These are phyloP conservation scores for Cercospora nicotianae DNA, from an alignment of 2,329 filamentous ascomycete genomes.

Conservation along the genomic window DNA sequence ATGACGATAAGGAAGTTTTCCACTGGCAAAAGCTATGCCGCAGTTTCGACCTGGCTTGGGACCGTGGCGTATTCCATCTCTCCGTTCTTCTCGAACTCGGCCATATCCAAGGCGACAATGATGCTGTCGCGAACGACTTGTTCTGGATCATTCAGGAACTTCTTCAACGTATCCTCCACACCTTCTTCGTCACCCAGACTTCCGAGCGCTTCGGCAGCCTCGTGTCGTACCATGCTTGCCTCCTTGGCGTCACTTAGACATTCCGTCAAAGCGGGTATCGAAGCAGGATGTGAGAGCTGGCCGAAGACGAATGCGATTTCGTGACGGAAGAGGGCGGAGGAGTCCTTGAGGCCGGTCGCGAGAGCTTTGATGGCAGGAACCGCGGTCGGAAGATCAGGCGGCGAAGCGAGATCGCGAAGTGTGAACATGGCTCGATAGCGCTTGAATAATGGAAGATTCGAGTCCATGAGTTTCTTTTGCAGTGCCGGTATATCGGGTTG, in stretches of 20 bases:
- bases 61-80: conserved; percentile 90
- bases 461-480: conserved; percentile 75
- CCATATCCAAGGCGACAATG: conserved; percentile 95
- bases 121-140: conserved; percentile 93
- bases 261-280: conserved; percentile 81
- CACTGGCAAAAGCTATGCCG: conserved; percentile 19
- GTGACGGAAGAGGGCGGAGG: conserved; percentile 91
- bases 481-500: conserved; percentile 70
- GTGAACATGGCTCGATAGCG: conserved; percentile 98
- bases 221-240: conserved; percentile 94
- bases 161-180: conserved; percentile 80
- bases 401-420: conserved; percentile 89
- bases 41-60: conserved; percentile 48
- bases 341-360: conserved; percentile 79
- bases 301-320: conserved; percentile 98
- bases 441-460: conserved; percentile 76
- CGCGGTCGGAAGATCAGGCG: conserved; percentile 85
- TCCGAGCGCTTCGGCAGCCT: conserved; percentile 93
- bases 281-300: conserved; percentile 93
- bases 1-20: neutral
- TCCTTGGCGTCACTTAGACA: conserved; percentile 78
- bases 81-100: conserved; percentile 88
- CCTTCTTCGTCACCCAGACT: conserved; percentile 91
- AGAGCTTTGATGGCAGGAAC: conserved; percentile 83
- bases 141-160: conserved; percentile 86